These are phyloP conservation scores for Saccharomycopsis selenospora DNA, from an alignment of 805 yeast species.

Conservation along the genomic window DNA sequence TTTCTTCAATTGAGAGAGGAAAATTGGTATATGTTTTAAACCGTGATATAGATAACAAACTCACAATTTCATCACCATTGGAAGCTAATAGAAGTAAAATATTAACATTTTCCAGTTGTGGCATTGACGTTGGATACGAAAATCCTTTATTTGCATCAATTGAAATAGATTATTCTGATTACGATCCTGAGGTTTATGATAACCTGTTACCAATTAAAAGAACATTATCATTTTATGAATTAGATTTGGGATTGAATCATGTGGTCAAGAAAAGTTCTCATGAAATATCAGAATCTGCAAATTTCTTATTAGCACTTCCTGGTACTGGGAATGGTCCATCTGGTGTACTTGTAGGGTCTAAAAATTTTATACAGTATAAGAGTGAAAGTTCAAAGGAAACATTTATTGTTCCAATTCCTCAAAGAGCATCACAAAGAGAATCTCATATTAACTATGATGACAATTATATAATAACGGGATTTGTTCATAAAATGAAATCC, in stretches of 20 bases:
- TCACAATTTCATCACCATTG: constrained; percentile 63
- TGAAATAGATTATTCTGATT: constrained; percentile 49
- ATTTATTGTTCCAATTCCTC: constrained; percentile 50
- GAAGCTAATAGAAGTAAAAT: constrained; percentile 49
- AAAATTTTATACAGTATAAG: constrained; percentile 46
- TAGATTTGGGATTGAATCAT: constrained; percentile 82
- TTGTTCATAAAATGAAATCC: constrained; percentile 55
- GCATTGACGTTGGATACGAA: constrained; percentile 69
- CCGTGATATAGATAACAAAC: constrained; percentile 37
- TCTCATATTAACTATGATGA: constrained; percentile 21
- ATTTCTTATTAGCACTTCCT: constrained; percentile 59
- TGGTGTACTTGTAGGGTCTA: constrained; percentile 61
- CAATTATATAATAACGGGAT: constrained; percentile 44
- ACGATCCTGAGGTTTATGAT: constrained; percentile 24
- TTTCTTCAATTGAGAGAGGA: constrained; percentile 66
- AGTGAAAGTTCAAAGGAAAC: constrained; percentile 29
- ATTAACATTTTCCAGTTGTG: constrained; percentile 47
- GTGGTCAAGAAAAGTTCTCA: constrained; percentile 48
- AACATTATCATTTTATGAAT: constrained; percentile 60
- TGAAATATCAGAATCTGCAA: constrained; percentile 35
- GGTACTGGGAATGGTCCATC: constrained; percentile 64
- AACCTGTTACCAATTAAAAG: constrained; percentile 23
- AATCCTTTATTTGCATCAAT: constrained; percentile 82
- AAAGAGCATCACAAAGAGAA: constrained; percentile 26
- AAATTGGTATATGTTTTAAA: constrained; percentile 64